These are phyloP conservation scores for Mycena metata DNA, from an alignment of 768 basidiomycete genomes.

Conservation along the genomic window DNA sequence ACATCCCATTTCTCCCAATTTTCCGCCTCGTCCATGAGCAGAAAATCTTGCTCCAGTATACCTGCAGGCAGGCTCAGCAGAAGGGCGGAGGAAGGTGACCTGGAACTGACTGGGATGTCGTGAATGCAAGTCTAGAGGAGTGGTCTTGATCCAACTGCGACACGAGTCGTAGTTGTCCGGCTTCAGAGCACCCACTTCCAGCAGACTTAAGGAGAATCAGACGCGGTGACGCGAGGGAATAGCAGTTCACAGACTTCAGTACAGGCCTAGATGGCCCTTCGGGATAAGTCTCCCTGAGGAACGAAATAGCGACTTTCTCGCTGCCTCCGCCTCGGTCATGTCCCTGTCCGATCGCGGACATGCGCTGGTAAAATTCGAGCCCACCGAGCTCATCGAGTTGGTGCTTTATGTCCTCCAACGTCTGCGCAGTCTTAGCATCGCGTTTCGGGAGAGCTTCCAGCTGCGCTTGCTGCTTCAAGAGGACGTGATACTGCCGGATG, in stretches of 20 bases:
- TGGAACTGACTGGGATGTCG: constrained; percentile 68
- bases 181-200: constrained; percentile 91
- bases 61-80: constrained; percentile 34
- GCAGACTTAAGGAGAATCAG: constrained; percentile 63
- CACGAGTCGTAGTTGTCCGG: constrained; percentile 84
- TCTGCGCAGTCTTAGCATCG: constrained; percentile 44
- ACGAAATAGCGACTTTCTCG: constrained; percentile 81
- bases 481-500: constrained; percentile 85
- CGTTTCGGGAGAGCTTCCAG: constrained; percentile 51
- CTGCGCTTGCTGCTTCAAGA: constrained; percentile 77
- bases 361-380: constrained; percentile 82
- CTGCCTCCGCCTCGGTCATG: constrained; percentile 90
- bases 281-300: constrained; percentile 72
- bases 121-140: constrained; percentile 87
- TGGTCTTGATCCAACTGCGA: constrained; percentile 77
- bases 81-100: too few relatives aligned
- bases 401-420: constrained; percentile 66
- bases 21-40: constrained; percentile 67
- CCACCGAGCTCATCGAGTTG: constrained; percentile 83
- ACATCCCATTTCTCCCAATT: constrained; percentile 77
- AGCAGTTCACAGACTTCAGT: constrained; percentile 53
- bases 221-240: neutral
- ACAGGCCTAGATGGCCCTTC: constrained; percentile 42
- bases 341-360: constrained; percentile 86
- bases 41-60: constrained; percentile 90